phyloP scores from a whole-genome alignment of 176 grass and related monocot genomes.

The Dendrocalamus sinicus region DNA sequence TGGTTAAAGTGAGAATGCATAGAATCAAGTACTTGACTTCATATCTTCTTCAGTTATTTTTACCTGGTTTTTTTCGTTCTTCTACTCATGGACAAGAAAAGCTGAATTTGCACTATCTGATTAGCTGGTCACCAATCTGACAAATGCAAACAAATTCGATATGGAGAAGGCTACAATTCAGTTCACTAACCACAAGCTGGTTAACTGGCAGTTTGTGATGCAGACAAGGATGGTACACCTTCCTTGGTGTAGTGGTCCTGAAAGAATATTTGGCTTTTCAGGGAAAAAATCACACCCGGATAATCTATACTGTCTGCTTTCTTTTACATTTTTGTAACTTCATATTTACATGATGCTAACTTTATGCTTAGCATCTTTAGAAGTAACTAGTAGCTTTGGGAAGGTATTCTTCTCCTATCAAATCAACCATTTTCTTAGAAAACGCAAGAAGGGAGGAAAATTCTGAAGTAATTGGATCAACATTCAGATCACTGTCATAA shows the following conservation, averaged over 20 bases:
- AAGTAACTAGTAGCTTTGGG: constrained; percentile 32
- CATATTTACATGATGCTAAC: constrained; percentile 39
- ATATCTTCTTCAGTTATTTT: constrained; percentile 4
- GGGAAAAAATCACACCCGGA: constrained; percentile 35
- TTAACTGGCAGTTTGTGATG: constrained; percentile 31
- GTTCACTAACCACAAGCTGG: constrained; percentile 23
- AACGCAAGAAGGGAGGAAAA: not conserved
- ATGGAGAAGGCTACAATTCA: constrained; percentile 11
- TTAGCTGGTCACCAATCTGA: not conserved
- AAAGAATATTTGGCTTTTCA: constrained; percentile 51
- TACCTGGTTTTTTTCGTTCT: not conserved
- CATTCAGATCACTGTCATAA: constrained; percentile 25
- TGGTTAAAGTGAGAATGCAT: constrained; percentile 50
- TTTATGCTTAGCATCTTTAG: constrained; percentile 45
- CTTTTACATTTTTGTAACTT: constrained; percentile 35
- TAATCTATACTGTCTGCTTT: not conserved
- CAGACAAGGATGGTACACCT: constrained; percentile 58
- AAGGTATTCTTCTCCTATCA: constrained; percentile 36
- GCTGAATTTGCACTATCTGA: not conserved
- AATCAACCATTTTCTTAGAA: constrained; percentile 6
- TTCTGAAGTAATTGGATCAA: not conserved
- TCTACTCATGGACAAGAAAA: constrained; percentile 15
- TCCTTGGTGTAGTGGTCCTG: constrained; percentile 58
- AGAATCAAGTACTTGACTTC: constrained; percentile 33
- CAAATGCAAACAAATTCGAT: constrained; percentile 4